phyloP scores from a whole-genome alignment of 306 rosid species.

The Myrica gale region DNA sequence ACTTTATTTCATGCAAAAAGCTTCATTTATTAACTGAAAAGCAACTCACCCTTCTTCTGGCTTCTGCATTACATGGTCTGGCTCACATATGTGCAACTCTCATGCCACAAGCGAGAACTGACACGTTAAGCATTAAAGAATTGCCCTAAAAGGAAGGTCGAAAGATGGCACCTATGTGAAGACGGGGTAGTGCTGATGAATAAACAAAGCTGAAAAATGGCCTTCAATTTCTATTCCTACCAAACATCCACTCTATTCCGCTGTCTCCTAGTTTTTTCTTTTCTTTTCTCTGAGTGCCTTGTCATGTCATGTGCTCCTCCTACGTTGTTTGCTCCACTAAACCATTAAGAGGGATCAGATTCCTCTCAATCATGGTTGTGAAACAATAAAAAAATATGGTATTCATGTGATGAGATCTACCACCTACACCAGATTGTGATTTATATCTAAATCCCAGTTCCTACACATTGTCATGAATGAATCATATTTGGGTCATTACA shows the following conservation, averaged over 20 bases:
- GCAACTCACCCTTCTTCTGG: constrained; percentile 4
- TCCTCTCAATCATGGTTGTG: constrained; percentile 20
- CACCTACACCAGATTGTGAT: constrained; percentile 27
- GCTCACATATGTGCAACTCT: constrained; percentile 30
- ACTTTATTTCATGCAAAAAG: not conserved
- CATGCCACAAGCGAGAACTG: constrained; percentile 20
- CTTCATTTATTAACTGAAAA: not conserved
- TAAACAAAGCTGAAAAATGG: constrained; percentile 11
- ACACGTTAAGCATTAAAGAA: constrained; percentile 8
- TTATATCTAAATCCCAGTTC: constrained; percentile 31
- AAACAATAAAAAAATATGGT: constrained; percentile 1
- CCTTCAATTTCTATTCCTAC: constrained; percentile 23
- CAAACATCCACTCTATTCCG: constrained; percentile 11
- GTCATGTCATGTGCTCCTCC: constrained; percentile 27
- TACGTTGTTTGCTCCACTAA: constrained; percentile 15
- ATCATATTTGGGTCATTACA: not conserved
- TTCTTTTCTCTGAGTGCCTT: not conserved
- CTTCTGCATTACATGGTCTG: constrained; percentile 14
- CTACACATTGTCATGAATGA: not conserved
- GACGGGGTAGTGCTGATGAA: constrained; percentile 14
- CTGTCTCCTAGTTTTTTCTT: not conserved
- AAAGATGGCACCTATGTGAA: constrained; percentile 26
- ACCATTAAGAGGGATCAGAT: constrained; percentile 29
- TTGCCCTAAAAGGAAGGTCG: constrained; percentile 1
- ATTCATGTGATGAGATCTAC: constrained; percentile 35